Percentiles rank a stretch among this genome's conserved stretches.
Conservation (phyloP, 2,329 filamentous ascomycete genomes). For the Bipolaris bicolor region DNA sequence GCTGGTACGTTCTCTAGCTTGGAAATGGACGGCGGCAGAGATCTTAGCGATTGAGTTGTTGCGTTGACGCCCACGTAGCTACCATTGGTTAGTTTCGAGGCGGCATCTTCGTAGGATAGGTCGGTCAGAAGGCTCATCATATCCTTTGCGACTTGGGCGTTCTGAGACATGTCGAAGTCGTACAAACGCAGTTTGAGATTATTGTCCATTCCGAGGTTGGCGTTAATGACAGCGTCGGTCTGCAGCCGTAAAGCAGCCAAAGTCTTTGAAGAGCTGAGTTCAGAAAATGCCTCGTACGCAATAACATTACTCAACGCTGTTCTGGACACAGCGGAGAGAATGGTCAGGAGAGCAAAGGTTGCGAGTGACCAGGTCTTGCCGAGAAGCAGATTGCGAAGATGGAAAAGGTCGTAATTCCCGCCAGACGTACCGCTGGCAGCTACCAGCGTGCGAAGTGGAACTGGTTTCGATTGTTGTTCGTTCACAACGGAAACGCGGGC, state of each 20-base stretch:
- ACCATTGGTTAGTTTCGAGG: conserved; percentile 4
- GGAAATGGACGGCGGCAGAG: conserved; percentile 1
- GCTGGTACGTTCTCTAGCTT: conserved; percentile 7
- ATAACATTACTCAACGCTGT: conserved; percentile 18
- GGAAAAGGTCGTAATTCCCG: conserved; percentile 14
- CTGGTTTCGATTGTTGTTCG: conserved; percentile 11
- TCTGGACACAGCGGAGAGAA: conserved; percentile 13
- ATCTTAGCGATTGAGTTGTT: conserved; percentile 6
- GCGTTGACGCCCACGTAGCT: conserved; percentile 5
- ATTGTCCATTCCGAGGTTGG: background rate
- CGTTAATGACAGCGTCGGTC: background rate
- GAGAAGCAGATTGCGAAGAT: conserved; percentile 9
- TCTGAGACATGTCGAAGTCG: conserved; percentile 5
- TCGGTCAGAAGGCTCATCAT: conserved; percentile 7
- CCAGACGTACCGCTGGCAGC: conserved; percentile 12
- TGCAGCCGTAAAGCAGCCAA: background rate
- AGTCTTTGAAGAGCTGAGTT: background rate
- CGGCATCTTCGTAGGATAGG: conserved; percentile 4
- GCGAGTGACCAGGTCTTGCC: conserved; percentile 9
- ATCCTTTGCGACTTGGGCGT: conserved; percentile 6
- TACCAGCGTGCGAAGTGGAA: conserved; percentile 11
- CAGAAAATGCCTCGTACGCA: conserved; percentile 18
- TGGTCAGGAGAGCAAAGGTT: conserved; percentile 2
- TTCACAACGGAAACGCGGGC: conserved; percentile 21
- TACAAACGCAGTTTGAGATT: background rate